Conservation (phyloP, 2,329 filamentous ascomycete species). For the Xylariales sp. region DNA sequence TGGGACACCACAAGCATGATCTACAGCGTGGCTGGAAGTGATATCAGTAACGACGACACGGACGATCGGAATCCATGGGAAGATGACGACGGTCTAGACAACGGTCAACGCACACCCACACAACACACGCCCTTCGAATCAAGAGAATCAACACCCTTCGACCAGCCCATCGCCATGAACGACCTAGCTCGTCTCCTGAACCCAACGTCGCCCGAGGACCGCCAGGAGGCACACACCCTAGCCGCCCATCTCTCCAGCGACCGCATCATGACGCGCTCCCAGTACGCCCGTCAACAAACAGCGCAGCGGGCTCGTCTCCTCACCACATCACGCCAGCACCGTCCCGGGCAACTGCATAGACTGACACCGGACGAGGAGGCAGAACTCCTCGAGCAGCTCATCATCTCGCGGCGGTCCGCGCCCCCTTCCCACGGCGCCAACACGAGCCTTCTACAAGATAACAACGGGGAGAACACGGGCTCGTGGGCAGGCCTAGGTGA, state of each 20-base stretch:
- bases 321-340: conserved; percentile 39
- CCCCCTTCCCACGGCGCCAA: conserved; percentile 14
- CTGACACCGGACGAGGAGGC: conserved; percentile 55
- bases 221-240: conserved; percentile 74
- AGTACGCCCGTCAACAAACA: conserved; percentile 64
- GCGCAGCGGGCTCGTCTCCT: conserved; percentile 67
- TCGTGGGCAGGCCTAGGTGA: conserved; percentile 65
- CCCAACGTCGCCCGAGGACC: conserved; percentile 71
- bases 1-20: conserved; percentile 78
- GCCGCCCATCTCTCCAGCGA: conserved; percentile 72
- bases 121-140: conserved; percentile 51
- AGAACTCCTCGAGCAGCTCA: conserved; percentile 55
- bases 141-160: conserved; percentile 53
- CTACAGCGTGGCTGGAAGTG: conserved; percentile 34
- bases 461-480: conserved; percentile 16
- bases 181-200: conserved; percentile 78
- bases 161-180: conserved; percentile 58
- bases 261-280: conserved; percentile 74
- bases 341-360: conserved; percentile 24
- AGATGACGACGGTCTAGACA: conserved; percentile 39
- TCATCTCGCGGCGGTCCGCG: conserved; percentile 45
- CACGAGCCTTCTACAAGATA: conserved; percentile 8
- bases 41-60: conserved; percentile 38
- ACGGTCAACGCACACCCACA: conserved; percentile 68
- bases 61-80: conserved; percentile 45